These are phyloP conservation scores for Fusarium sp. DNA, from an alignment of 2,329 filamentous ascomycete species.

Conservation along the genomic window DNA sequence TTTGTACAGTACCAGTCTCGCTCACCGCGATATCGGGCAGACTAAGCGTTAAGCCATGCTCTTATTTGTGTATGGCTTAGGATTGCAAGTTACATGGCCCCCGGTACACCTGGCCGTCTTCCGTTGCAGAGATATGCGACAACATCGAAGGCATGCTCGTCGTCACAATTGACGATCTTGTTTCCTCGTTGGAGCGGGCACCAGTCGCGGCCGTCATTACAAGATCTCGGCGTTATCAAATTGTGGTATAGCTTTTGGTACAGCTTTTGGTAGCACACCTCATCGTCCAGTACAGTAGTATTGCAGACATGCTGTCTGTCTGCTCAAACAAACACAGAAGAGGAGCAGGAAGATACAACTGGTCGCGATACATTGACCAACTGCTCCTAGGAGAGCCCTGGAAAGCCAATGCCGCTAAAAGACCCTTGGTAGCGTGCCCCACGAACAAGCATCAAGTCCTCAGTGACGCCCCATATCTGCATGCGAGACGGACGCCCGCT, in stretches of 20 bases:
- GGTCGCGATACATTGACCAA: constrained; percentile 18
- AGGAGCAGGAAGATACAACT: neutral
- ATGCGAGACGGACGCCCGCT: constrained; percentile 41
- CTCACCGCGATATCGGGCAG: constrained; percentile 44
- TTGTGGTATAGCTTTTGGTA: constrained; percentile 5
- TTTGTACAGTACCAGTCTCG: constrained; percentile 20
- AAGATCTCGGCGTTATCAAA: constrained; percentile 1
- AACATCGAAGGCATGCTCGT: constrained; percentile 19
- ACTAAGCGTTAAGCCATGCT: constrained; percentile 29
- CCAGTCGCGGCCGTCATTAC: constrained; percentile 29
- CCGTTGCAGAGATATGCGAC: constrained; percentile 22
- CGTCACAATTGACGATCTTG: constrained; percentile 43
- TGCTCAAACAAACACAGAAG: neutral
- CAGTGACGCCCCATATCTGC: constrained; percentile 43
- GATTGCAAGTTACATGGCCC: constrained; percentile 14
- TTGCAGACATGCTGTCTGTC: neutral
- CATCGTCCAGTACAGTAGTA: constrained; percentile 17
- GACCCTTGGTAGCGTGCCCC: constrained; percentile 40
- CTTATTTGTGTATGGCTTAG: constrained; percentile 20
- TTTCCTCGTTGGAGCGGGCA: constrained; percentile 42
- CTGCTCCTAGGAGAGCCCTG: constrained; percentile 19
- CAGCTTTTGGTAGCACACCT: constrained; percentile 30
- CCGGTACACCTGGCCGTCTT: constrained; percentile 40
- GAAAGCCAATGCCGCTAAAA: constrained; percentile 16
- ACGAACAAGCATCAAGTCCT: constrained; percentile 36